phyloP scores from a whole-genome alignment of 257 asterid species.

The Plantago major region DNA sequence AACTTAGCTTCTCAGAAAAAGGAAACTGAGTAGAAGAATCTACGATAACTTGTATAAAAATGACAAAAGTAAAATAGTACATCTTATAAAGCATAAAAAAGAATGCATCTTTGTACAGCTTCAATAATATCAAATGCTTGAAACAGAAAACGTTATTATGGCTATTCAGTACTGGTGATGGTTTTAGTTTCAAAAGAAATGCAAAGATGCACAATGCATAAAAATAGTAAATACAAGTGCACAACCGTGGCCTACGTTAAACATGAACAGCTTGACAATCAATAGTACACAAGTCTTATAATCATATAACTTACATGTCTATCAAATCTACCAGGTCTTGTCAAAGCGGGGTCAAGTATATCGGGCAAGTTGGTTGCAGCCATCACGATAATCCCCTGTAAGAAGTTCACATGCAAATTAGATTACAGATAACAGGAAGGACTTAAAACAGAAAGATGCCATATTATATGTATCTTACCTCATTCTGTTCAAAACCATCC shows the following conservation, averaged over 20 bases:
- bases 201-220: no score
- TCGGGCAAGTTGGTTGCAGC: conserved; percentile 98
- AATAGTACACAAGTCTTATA: conserved; percentile 11
- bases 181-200: no score
- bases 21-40: background rate
- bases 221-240: no score
- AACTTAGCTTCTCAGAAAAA: conserved; percentile 14
- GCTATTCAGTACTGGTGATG: no score
- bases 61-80: no score
- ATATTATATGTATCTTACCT: conserved; percentile 38
- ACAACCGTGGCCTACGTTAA: no score
- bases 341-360: conserved; percentile 96
- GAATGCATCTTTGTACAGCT: no score
- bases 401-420: conserved; percentile 16
- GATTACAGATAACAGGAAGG: conserved; percentile 19
- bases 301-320: conserved; percentile 76
- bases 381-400: conserved; percentile 90
- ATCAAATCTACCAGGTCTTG: conserved; percentile 98
- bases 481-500: conserved; percentile 99
- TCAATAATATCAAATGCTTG: no score
- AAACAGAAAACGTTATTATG: no score
- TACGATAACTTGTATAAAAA: no score
- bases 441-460: background rate
- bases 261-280: background rate
- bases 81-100: no score